phyloP scores from a whole-genome alignment of 352 stramenopile genomes.

The Thalassiosira hispida region DNA sequence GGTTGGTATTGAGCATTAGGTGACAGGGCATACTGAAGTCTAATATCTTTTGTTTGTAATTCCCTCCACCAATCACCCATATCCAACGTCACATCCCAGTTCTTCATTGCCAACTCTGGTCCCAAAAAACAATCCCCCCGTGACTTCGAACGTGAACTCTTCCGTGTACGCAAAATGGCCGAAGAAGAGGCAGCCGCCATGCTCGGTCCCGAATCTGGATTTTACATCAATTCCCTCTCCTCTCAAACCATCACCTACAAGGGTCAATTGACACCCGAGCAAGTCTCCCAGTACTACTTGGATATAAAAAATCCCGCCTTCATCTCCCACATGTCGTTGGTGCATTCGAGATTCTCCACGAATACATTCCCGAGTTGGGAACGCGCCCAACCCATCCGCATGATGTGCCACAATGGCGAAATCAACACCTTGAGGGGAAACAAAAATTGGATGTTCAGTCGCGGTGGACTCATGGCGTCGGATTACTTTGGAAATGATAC shows the following conservation, averaged over 20 bases:
- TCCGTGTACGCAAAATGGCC: slow-evolving; percentile 86
- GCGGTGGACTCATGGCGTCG: slow-evolving; percentile 90
- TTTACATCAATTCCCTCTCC: slow-evolving; percentile 95
- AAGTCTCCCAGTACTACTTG: slow-evolving; percentile 90
- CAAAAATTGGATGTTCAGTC: slow-evolving; percentile 97
- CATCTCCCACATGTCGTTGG: slow-evolving; percentile 91
- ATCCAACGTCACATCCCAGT: too few species aligned
- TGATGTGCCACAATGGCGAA: slow-evolving; percentile 98
- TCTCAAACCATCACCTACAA: slow-evolving; percentile 97
- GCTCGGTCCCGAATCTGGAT: slow-evolving; percentile 85
- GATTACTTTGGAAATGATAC: slow-evolving; percentile 93
- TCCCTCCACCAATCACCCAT: too few species aligned
- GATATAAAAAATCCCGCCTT: slow-evolving; percentile 89
- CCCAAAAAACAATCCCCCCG: slow-evolving; percentile 67
- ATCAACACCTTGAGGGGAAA: slow-evolving; percentile 98
- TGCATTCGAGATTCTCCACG: slow-evolving; percentile 97
- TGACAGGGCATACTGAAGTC: too few species aligned
- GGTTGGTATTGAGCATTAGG: too few species aligned
- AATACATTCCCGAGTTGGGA: slow-evolving; percentile 98
- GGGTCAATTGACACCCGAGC: slow-evolving; percentile 94
- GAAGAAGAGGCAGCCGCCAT: slow-evolving; percentile 81
- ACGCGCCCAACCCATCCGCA: slow-evolving; percentile 94
- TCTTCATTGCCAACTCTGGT: slow-evolving; percentile 72
- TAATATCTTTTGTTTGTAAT: too few species aligned
- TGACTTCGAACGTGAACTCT: slow-evolving; percentile 93